A percentile compares a stretch with the other conserved stretches of the same genome.
Evolutionary conservation across 2,329 filamentous ascomycete genomes (phyloP).

Genomic region (Verticillium nubilum): DNA sequence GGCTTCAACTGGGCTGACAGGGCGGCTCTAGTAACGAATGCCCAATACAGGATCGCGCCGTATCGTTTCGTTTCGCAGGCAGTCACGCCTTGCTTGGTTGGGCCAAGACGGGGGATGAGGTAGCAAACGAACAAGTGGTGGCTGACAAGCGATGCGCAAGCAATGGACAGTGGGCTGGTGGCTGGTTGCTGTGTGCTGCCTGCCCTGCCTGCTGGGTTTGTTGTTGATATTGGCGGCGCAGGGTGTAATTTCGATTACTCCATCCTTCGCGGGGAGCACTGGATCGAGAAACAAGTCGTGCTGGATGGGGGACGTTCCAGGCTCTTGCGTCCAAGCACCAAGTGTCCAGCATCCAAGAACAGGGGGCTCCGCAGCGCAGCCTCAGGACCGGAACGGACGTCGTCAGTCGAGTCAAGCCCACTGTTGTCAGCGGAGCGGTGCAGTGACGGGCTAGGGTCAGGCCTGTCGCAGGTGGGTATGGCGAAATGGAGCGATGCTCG

Average conservation of each 20-base stretch:
- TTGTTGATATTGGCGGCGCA: neutral
- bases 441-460: neutral
- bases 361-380: neutral
- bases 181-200: neutral
- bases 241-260: conserved; percentile 2
- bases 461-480: neutral
- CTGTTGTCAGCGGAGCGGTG: neutral
- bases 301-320: neutral
- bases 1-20: neutral
- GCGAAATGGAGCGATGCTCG: neutral
- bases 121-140: neutral
- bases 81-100: neutral
- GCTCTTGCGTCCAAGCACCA: neutral
- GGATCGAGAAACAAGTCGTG: neutral
- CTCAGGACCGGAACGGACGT: neutral
- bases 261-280: conserved; percentile 1
- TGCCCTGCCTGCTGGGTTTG: neutral
- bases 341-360: neutral
- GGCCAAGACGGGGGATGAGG: neutral
- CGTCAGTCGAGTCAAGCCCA: neutral
- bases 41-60: neutral
- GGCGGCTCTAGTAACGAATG: neutral
- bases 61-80: neutral
- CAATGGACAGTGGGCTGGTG: neutral
- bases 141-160: neutral